A percentile compares a stretch with the other conserved stretches of the same genome.
Conservation (phyloP, 164 flowering plant genomes). For the Umbellularia californica region DNA sequence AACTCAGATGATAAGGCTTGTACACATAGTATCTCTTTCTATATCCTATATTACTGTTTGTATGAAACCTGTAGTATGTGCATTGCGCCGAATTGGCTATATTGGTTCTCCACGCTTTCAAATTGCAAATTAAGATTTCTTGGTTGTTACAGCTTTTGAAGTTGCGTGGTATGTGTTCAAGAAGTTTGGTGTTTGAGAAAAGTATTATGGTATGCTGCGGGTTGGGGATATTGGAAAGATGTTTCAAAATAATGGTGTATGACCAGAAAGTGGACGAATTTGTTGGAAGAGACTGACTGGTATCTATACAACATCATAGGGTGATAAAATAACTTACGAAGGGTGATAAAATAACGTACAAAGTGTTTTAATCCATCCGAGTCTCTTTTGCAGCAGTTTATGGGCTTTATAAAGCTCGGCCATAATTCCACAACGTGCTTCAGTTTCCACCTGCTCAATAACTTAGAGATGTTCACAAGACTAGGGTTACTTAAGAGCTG, state of each 20-base stretch:
- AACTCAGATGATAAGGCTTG: not conserved
- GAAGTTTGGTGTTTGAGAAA: conserved; percentile 41
- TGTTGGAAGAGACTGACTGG: not conserved
- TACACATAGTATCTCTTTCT: not conserved
- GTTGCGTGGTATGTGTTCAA: conserved; percentile 54
- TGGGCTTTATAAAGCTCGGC: not conserved
- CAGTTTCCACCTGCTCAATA: not conserved
- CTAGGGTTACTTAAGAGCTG: not conserved
- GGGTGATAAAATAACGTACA: not conserved
- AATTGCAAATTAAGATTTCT: conserved; percentile 39
- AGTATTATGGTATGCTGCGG: not conserved
- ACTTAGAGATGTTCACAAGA: not conserved
- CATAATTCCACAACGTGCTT: not conserved
- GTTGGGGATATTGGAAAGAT: conserved; percentile 7
- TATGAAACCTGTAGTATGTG: conserved; percentile 6
- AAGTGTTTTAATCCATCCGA: not conserved
- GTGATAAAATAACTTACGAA: not conserved
- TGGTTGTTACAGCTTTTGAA: conserved; percentile 65
- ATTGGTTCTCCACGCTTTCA: conserved; percentile 28
- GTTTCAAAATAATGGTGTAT: conserved; percentile 8
- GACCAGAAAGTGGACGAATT: not conserved
- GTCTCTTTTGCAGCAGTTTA: not conserved
- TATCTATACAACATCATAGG: not conserved
- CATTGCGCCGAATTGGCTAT: conserved; percentile 18
- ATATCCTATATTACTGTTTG: conserved; percentile 6